These are phyloP conservation scores for Malus domestica DNA, from an alignment of 306 rosid genomes.

Conservation along the genomic window ASM211411v1 NC_041794.1:24290001-24290500, in stretches of 20 bases:
- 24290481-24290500: neutral
- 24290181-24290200: constrained; percentile 13
- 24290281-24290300: constrained; percentile 62
- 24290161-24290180: constrained; percentile 16
- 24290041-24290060: constrained; percentile 32
- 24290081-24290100: constrained; percentile 28
- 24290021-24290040: constrained; percentile 23
- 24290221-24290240: constrained; percentile 34
- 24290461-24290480: neutral
- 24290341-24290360: constrained; percentile 85
- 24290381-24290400: constrained; percentile 18
- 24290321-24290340: constrained; percentile 72
- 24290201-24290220: constrained; percentile 54
- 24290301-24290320: constrained; percentile 96
- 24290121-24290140: constrained; percentile 22
- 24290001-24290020: constrained; percentile 24
- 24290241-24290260: constrained; percentile 58
- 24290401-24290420: neutral
- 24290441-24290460: neutral
- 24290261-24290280: constrained; percentile 76
- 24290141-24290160: constrained; percentile 16
- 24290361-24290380: constrained; percentile 84
- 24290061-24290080: constrained; percentile 59
- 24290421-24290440: neutral
- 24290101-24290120: constrained; percentile 26